These are phyloP conservation scores for Ustanciosporium gigantosporum DNA, from an alignment of 1,284 basidiomycete genomes.

Conservation along the genomic window DNA sequence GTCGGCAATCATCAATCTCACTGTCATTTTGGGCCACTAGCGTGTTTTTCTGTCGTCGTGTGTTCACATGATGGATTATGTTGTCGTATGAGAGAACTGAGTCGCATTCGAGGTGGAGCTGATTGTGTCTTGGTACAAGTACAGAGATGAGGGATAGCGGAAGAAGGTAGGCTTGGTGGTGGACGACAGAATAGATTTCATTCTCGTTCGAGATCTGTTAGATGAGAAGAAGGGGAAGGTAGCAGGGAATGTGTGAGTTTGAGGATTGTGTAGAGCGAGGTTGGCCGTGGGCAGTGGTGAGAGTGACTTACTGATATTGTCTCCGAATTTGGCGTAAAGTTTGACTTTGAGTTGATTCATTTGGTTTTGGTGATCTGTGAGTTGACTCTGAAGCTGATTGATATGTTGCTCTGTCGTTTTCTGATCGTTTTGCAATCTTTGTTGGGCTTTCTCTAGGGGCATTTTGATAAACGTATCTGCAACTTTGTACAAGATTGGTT, in stretches of 20 bases:
- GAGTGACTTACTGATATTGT: conserved; percentile 71
- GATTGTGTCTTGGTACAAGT: no score
- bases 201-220: conserved; percentile 37
- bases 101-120: no score
- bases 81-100: no score
- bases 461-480: conserved; percentile 88
- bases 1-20: no score
- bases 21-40: no score
- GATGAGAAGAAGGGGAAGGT: neutral
- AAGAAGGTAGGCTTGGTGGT: no score
- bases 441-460: conserved; percentile 71
- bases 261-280: no score
- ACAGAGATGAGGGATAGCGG: no score
- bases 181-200: no score
- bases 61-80: no score
- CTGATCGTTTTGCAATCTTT: conserved; percentile 75
- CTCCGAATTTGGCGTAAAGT: conserved; percentile 89
- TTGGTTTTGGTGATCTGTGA: conserved; percentile 75
- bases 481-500: conserved; percentile 74
- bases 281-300: neutral
- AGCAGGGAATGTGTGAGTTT: neutral
- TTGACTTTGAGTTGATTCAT: conserved; percentile 89
- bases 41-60: no score
- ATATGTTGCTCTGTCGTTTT: conserved; percentile 69
- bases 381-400: conserved; percentile 66